These are phyloP conservation scores for Naegleria fowleri DNA, from an alignment of 208 protist species.

Conservation along the genomic window DNA sequence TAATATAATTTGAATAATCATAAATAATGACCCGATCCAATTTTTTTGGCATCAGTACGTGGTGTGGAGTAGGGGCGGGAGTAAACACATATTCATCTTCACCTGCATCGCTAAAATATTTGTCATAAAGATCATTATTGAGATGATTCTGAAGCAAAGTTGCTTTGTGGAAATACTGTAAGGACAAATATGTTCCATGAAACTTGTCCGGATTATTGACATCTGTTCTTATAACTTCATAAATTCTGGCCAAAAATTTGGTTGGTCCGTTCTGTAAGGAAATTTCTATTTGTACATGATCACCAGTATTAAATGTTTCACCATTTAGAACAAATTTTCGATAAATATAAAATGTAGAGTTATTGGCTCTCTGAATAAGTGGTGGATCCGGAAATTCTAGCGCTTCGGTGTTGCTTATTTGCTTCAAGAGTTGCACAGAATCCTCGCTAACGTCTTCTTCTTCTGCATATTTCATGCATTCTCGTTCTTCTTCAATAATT, in stretches of 20 bases:
- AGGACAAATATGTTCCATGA: background rate
- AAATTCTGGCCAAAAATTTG: background rate
- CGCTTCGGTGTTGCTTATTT: background rate
- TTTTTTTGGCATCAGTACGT: background rate
- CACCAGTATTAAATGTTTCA: background rate
- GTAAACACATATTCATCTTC: background rate
- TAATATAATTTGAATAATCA: background rate
- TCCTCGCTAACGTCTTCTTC: background rate
- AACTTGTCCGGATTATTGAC: background rate
- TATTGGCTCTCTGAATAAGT: background rate
- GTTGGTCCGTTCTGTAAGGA: background rate
- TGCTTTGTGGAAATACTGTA: background rate
- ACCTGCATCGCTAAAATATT: background rate
- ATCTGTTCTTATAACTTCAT: background rate
- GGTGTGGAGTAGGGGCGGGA: background rate
- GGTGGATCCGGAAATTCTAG: background rate
- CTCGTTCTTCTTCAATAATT: background rate
- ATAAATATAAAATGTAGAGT: background rate
- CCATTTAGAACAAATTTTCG: background rate
- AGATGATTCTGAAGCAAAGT: background rate
- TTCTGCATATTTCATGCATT: background rate
- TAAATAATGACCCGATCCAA: background rate
- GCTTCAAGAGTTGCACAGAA: background rate
- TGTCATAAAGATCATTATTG: background rate
- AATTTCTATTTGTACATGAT: background rate